Evolutionary conservation across 1,139 yeast species (phyloP), one percentile per base, ranked within the genome.

Genomic region (Saccharomyces pastorianus): DNA sequence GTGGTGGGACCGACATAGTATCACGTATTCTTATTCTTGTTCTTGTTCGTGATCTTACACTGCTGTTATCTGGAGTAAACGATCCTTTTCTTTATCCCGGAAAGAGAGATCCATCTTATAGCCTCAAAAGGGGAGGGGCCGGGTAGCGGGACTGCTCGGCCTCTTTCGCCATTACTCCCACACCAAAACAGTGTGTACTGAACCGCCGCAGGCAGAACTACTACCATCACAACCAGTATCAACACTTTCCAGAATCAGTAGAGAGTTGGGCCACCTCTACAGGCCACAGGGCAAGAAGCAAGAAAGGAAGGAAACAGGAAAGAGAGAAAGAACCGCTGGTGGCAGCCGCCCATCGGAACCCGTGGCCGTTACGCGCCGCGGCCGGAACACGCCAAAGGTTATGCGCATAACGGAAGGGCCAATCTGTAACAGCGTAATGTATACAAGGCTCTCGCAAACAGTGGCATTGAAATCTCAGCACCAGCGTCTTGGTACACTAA

Each of bases 1-100:
- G 50, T 6, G 50, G 50, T 6, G 50, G 50, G n/a, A 17, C 31
- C 38, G 29, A 51, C 28, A 25, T 51, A 50, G 44, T 48, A 17
- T 4, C 6, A 6, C 11, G 11, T 6, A 7, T 38, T 38, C 23
- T 6, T 38, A 38, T 17, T 17, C 25, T 38, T 6, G 7, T 17
- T 17, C 25, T 38, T 6, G 7, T 34, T 20, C 46, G 31, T 46
- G 26, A 26, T 41, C 41, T 27, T 25, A 49, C 26, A 20, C 28
- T 46, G 32, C 46, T 20, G 6, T 41, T 11, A 17, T 32, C 25
- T 3, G 50, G 13, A 14, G 20, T 31, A 6, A 38, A 11, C 1
- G 42, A 38, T 38, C 42, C 42, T 38, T 17, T 38, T 38, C 42
- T 38, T 38, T 17, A 14, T 17, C 42, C 42, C 23, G 42, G 42